phyloP scores from a whole-genome alignment of 495 filamentous ascomycete species.

The Saxispiralis lemnorum region DNA sequence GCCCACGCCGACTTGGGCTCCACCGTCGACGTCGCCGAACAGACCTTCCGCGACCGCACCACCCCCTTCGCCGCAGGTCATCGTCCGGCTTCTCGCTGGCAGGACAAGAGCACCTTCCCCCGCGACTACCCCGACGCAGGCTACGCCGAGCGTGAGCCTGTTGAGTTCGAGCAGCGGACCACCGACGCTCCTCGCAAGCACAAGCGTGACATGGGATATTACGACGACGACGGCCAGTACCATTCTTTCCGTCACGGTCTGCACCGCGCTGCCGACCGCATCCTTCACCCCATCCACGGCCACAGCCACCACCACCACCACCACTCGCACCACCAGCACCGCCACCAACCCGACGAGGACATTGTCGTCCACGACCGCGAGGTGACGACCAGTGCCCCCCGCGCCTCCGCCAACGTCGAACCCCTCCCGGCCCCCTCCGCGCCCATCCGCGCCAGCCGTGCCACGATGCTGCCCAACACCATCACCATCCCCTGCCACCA shows the following conservation, averaged over 20 bases:
- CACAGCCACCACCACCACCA: conserved; percentile 36
- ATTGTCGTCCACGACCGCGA: conserved; percentile 22
- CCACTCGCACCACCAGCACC: conserved; percentile 12
- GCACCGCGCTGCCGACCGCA: conserved; percentile 64
- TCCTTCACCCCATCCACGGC: conserved; percentile 50
- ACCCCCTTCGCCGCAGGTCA: conserved; percentile 43
- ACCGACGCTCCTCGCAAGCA: conserved; percentile 33
- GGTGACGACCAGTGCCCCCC: conserved; percentile 16
- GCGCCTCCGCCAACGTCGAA: conserved; percentile 4
- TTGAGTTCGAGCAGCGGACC: conserved; percentile 22
- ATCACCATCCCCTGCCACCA: conserved; percentile 98
- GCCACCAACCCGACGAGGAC: conserved; percentile 20
- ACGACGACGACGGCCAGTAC: conserved; percentile 94
- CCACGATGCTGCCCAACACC: conserved; percentile 43
- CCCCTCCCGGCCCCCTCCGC: conserved; percentile 1
- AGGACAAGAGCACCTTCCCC: conserved; percentile 18
- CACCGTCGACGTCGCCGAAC: conserved; percentile 68
- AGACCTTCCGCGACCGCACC: conserved; percentile 64
- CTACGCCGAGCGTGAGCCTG: conserved; percentile 12
- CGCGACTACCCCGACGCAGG: conserved; percentile 8
- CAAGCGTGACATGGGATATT: conserved; percentile 79
- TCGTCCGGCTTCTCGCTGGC: conserved; percentile 29
- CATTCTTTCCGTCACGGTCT: conserved; percentile 83
- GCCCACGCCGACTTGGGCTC: conserved; percentile 30
- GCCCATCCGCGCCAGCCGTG: conserved; percentile 6